Conservation (phyloP, 169 alveolate genomes). For the Babesia bigemina region DNA sequence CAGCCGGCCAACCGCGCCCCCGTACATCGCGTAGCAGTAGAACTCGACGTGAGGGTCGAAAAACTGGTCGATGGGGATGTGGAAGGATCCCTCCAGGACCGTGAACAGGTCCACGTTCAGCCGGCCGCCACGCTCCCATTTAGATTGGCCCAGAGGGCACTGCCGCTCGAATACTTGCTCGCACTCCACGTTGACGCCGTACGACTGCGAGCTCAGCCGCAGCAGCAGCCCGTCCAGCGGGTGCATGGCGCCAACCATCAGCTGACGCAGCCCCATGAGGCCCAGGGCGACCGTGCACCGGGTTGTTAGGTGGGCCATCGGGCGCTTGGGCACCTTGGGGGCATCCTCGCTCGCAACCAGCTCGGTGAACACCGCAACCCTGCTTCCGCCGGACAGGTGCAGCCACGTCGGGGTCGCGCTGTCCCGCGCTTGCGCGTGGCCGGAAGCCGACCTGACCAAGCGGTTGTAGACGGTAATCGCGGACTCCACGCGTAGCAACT, state of each 20-base stretch:
- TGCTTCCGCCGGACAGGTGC: conserved; percentile 80
- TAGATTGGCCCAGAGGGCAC: conserved; percentile 70
- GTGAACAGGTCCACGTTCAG: conserved; percentile 84
- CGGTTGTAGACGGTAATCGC: conserved; percentile 54
- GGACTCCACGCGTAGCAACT: conserved; percentile 46
- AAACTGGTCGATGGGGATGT: conserved; percentile 84
- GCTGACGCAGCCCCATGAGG: conserved; percentile 78
- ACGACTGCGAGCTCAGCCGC: conserved; percentile 43
- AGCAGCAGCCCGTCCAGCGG: conserved; percentile 20
- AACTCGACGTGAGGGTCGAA: conserved; percentile 84
- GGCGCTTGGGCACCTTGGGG: conserved; percentile 80
- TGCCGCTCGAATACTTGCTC: conserved; percentile 63
- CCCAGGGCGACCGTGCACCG: conserved; percentile 74
- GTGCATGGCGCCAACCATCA: conserved; percentile 54
- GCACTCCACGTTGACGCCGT: conserved; percentile 63
- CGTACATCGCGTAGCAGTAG: conserved; percentile 13
- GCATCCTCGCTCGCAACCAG: conserved; percentile 82
- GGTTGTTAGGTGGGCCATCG: conserved; percentile 83
- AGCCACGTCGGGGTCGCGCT: conserved; percentile 85
- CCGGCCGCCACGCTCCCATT: conserved; percentile 78
- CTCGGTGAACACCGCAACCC: conserved; percentile 81
- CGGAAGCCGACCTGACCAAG: conserved; percentile 56
- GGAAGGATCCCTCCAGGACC: conserved; percentile 74
- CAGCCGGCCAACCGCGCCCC: conserved; percentile 14
- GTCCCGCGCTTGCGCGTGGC: conserved; percentile 16